phyloP scores from a whole-genome alignment of 192 early-diverging fungal genomes.

The Coemansia sp. region DNA sequence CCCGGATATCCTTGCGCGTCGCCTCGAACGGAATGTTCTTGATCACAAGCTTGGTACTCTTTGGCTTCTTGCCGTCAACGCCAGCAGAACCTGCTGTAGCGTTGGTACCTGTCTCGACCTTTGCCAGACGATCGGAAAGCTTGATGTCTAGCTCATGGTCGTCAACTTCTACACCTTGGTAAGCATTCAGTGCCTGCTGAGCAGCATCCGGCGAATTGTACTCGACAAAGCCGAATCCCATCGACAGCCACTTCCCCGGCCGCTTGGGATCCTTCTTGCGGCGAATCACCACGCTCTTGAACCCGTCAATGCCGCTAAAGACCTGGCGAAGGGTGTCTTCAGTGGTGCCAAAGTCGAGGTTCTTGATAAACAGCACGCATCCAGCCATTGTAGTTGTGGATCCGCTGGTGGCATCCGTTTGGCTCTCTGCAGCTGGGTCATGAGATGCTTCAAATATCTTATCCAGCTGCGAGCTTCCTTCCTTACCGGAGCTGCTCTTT shows the following conservation, averaged over 20 bases:
- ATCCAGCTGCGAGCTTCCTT: conserved; percentile 37
- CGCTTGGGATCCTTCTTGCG: conserved; percentile 87
- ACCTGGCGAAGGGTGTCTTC: conserved; percentile 71
- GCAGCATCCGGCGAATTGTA: conserved; percentile 82
- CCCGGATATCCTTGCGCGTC: conserved; percentile 89
- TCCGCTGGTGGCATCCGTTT: conserved; percentile 21
- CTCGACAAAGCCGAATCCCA: conserved; percentile 99
- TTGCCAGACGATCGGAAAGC: conserved; percentile 71
- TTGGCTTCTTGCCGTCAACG: conserved; percentile 59
- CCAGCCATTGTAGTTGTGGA: conserved; percentile 58
- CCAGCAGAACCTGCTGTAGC: conserved; percentile 16
- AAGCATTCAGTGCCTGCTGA: conserved; percentile 77
- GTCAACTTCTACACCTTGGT: conserved; percentile 84
- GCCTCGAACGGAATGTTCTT: conserved; percentile 98
- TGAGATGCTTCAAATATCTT: conserved; percentile 49
- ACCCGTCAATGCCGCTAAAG: conserved; percentile 75
- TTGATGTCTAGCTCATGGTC: conserved; percentile 89
- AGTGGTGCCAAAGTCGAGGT: conserved; percentile 89
- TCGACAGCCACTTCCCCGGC: conserved; percentile 71
- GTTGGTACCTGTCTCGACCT: conserved; percentile 32
- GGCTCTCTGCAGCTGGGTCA: conserved; percentile 45
- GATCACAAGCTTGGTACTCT: conserved; percentile 84
- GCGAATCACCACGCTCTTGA: conserved; percentile 78
- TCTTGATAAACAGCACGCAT: conserved; percentile 94
- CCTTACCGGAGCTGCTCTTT: conserved; percentile 18